Conservation (phyloP, 2,329 filamentous ascomycete species). For the Talaromyces sp. region DNA sequence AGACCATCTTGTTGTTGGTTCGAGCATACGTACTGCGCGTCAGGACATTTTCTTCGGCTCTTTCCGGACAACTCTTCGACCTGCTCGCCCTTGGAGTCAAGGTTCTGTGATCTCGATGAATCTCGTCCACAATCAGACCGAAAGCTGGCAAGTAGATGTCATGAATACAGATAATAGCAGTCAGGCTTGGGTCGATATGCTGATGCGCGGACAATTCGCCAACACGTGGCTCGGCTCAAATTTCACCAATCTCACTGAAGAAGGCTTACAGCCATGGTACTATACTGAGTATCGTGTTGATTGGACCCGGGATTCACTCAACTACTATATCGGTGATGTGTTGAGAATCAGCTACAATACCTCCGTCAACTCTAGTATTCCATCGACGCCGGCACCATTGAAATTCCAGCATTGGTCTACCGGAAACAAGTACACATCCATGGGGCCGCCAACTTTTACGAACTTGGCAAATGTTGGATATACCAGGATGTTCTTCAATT, state of each 20-base stretch:
- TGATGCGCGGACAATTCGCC: conserved; percentile 40
- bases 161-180: conserved; percentile 43
- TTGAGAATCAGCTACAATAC: conserved; percentile 33
- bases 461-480: conserved; percentile 45
- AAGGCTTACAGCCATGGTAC: conserved; percentile 38
- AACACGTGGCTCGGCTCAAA: conserved; percentile 37
- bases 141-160: conserved; percentile 43
- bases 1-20: conserved; percentile 44
- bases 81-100: conserved; percentile 32
- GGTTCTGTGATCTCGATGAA: conserved; percentile 48
- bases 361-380: conserved; percentile 33
- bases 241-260: conserved; percentile 38
- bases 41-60: conserved; percentile 49
- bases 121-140: conserved; percentile 45
- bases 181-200: conserved; percentile 39
- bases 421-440: conserved; percentile 44
- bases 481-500: conserved; percentile 51
- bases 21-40: conserved; percentile 40
- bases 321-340: conserved; percentile 42
- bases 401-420: conserved; percentile 49
- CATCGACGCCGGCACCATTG: conserved; percentile 42
- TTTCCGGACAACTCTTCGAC: conserved; percentile 43
- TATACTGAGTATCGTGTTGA: conserved; percentile 48
- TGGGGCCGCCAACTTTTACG: conserved; percentile 42
- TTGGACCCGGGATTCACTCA: conserved; percentile 44